Conservation (phyloP, 495 filamentous ascomycete species). For the Bombardia bombarda region DNA sequence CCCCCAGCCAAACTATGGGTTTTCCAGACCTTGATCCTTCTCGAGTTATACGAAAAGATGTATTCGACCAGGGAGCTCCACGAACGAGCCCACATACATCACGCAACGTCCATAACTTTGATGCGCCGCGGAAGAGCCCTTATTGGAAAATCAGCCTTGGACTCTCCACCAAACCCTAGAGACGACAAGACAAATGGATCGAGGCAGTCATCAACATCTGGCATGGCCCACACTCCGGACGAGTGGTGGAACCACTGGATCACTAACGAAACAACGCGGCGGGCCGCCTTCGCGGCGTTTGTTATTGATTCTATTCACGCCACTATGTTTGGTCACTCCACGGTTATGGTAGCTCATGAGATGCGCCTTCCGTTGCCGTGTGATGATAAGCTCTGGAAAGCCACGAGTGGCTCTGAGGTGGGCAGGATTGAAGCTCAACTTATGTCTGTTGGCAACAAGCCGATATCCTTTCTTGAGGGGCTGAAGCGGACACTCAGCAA, state of each 20-base stretch:
- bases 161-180: slow-evolving; percentile 75
- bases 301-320: slow-evolving; percentile 94
- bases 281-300: slow-evolving; percentile 91
- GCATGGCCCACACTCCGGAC: slow-evolving; percentile 57
- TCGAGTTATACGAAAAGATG: slow-evolving; percentile 96
- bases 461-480: slow-evolving; percentile 83
- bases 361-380: slow-evolving; percentile 88
- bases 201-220: slow-evolving; percentile 51
- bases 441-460: slow-evolving; percentile 74
- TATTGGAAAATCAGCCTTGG: slow-evolving; percentile 79
- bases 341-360: slow-evolving; percentile 95
- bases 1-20: slow-evolving; percentile 97
- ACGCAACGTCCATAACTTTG: slow-evolving; percentile 88
- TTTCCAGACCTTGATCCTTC: slow-evolving; percentile 81
- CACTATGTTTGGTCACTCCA: slow-evolving; percentile 96
- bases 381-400: slow-evolving; percentile 90
- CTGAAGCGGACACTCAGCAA: slow-evolving; percentile 84
- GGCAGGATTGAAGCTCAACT: slow-evolving; percentile 77
- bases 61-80: slow-evolving; percentile 86
- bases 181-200: slow-evolving; percentile 56
- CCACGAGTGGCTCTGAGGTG: slow-evolving; percentile 82
- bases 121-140: slow-evolving; percentile 91
- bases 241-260: slow-evolving; percentile 98
- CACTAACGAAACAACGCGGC: slow-evolving; percentile 81
- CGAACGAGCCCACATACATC: slow-evolving; percentile 94